phyloP scores from a whole-genome alignment of 305 asterid species.

The Fraxinus albicans region DNA sequence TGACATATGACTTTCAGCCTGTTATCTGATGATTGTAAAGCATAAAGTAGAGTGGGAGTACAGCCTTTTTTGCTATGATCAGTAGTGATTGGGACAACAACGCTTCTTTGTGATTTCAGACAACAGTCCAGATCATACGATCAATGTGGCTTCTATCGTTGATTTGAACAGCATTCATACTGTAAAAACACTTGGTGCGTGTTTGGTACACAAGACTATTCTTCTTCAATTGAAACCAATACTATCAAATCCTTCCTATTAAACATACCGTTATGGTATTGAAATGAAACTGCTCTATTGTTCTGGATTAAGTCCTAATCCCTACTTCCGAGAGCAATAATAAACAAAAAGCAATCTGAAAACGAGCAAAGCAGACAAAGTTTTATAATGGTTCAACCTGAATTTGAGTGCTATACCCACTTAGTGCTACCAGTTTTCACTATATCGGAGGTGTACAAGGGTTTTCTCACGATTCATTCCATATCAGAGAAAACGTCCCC shows the following conservation, averaged over 20 bases:
- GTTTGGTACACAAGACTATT: background rate
- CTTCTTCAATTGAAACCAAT: background rate
- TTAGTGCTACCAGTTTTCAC: background rate
- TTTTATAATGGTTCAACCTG: background rate
- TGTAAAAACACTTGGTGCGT: background rate
- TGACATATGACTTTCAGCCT: background rate
- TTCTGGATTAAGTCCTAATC: background rate
- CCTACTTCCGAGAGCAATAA: background rate
- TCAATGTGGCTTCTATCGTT: constrained; percentile 7
- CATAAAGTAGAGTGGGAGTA: background rate
- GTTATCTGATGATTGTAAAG: background rate
- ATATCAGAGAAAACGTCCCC: background rate
- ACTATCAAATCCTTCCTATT: background rate
- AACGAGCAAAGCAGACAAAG: background rate
- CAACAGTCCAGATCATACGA: background rate
- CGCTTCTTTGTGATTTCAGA: background rate
- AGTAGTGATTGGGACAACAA: background rate
- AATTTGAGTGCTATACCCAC: background rate
- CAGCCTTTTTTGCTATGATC: background rate
- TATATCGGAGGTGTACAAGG: background rate
- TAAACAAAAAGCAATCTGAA: background rate
- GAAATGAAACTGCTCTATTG: background rate
- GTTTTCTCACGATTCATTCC: background rate
- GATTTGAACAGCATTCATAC: background rate
- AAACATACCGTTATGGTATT: background rate